Evolutionary conservation across 176 grass and related monocot genomes (phyloP).

Genomic region (Otatea glauca): DNA sequence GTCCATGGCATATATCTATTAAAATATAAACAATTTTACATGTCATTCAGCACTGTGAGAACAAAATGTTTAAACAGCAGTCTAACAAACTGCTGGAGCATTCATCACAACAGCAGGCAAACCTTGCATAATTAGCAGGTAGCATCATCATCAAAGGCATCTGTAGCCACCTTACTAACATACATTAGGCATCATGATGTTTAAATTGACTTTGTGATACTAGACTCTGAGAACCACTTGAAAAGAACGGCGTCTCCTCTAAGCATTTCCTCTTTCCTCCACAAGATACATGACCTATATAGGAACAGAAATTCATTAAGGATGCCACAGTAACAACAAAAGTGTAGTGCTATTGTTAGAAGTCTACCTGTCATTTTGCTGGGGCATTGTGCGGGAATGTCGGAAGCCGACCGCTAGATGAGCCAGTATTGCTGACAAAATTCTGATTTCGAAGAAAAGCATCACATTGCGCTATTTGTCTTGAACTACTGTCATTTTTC

Average conservation of each 20-base stretch:
- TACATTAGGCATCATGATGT: conserved; percentile 42
- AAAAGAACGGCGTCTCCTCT: conserved; percentile 21
- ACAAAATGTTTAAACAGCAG: conserved; percentile 35
- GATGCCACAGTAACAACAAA: conserved; percentile 13
- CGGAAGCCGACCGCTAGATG: conserved; percentile 64
- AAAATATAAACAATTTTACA: conserved; percentile 55
- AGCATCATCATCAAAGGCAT: conserved; percentile 42
- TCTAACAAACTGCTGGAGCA: conserved; percentile 30
- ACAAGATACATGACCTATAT: conserved; percentile 41
- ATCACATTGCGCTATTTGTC: conserved; percentile 47
- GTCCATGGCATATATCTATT: conserved; percentile 45
- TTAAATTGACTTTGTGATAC: conserved; percentile 43
- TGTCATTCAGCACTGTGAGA: conserved; percentile 15
- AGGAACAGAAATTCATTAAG: conserved; percentile 42
- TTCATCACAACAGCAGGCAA: conserved; percentile 50
- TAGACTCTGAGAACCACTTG: conserved; percentile 37
- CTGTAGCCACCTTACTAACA: conserved; percentile 56
- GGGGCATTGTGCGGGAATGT: conserved; percentile 67
- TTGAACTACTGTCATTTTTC: conserved; percentile 60
- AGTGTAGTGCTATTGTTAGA: not conserved
- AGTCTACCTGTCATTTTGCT: conserved; percentile 66
- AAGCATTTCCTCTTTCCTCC: conserved; percentile 37
- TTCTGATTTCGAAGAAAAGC: conserved; percentile 52
- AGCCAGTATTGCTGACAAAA: conserved; percentile 58
- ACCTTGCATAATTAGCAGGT: conserved; percentile 50